Evolutionary conservation across 2,329 filamentous ascomycete species (phyloP), one percentile per base, ranked within the genome.

Genomic region (Huntiella moniliformis): DNA sequence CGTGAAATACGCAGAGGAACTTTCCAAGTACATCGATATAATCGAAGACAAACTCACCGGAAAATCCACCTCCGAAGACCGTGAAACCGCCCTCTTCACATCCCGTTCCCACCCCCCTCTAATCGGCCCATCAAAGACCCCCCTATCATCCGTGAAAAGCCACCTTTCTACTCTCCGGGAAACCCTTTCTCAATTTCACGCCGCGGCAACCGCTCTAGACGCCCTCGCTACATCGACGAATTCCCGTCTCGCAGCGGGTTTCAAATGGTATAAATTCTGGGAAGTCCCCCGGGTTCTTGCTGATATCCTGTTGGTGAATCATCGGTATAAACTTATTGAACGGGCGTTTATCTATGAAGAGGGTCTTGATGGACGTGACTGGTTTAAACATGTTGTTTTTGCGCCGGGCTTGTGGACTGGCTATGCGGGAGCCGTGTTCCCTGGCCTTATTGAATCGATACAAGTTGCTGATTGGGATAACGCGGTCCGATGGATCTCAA

Each of bases 361-460:
- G 3, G 88, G 88, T 1, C 63, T 96, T 15, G 87, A 94, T 58
- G 75, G 76, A 1, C 67, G 88, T 50, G 66, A 67, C 17, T 95
- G 86, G 86, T 96, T 88, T 66, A 95, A 95, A 65, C 88, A 95
- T 56, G 80, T 94, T 2, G 81, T 95, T 1, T 95, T 92, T 61
- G 87, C 87, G 1, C 87, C 87, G 0, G 87, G 87, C 0, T 60
- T 88, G 41, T 93, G 86, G 85, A 94, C 85, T 0, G 87, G 87
- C 0, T 95, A 95, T 60, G 67, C 85, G 0, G 87, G 86, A 56
- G 71, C 71, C 44, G 74, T 78, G 11, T 78, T 74, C 58, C 75
- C 75, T 0, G 73, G 75, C 0, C 59, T 79, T 39, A 64, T 70
- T 11, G 75, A 79, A 58, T 74, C 71, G 45, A 76, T 79, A 49